Conservation (phyloP, 2,329 filamentous ascomycete species). For the Cryphonectria japonica region DNA sequence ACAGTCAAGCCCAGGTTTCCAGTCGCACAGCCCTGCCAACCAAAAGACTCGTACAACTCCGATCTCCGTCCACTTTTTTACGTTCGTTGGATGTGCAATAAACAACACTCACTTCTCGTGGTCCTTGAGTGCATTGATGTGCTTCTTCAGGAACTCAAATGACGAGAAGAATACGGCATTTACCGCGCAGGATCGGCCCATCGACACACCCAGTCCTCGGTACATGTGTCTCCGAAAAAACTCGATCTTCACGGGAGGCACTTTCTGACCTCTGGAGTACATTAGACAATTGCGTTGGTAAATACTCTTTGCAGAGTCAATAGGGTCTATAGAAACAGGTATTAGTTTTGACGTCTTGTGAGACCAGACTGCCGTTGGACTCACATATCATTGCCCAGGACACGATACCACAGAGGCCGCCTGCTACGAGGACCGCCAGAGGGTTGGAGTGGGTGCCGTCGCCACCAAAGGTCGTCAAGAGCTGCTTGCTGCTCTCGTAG, state of each 20-base stretch:
- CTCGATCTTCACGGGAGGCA: conserved; percentile 72
- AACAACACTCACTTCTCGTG: conserved; percentile 28
- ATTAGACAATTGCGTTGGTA: conserved; percentile 83
- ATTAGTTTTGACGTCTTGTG: background rate
- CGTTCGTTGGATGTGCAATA: conserved; percentile 13
- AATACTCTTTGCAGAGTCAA: conserved; percentile 83
- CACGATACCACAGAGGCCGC: conserved; percentile 79
- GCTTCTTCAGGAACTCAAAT: conserved; percentile 81
- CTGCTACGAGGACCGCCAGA: conserved; percentile 76
- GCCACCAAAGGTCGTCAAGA: conserved; percentile 74
- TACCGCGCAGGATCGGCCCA: conserved; percentile 79
- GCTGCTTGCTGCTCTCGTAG: conserved; percentile 84
- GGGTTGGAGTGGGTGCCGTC: conserved; percentile 77
- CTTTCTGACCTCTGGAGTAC: conserved; percentile 65
- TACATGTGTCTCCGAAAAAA: conserved; percentile 82
- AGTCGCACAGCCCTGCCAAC: conserved; percentile 15
- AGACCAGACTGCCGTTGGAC: conserved; percentile 38
- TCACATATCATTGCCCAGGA: conserved; percentile 79
- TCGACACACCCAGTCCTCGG: conserved; percentile 79
- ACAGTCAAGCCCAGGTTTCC: conserved; percentile 16
- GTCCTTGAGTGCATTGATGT: conserved; percentile 60
- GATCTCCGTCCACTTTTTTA: background rate
- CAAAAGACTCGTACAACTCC: conserved; percentile 18
- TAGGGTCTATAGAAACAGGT: conserved; percentile 54
- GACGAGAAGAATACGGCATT: conserved; percentile 91